Percentiles rank a stretch among this genome's conserved stretches.
These are phyloP conservation scores for Leccinum boreale DNA, from an alignment of 768 basidiomycete genomes.

Conservation along the genomic window DNA sequence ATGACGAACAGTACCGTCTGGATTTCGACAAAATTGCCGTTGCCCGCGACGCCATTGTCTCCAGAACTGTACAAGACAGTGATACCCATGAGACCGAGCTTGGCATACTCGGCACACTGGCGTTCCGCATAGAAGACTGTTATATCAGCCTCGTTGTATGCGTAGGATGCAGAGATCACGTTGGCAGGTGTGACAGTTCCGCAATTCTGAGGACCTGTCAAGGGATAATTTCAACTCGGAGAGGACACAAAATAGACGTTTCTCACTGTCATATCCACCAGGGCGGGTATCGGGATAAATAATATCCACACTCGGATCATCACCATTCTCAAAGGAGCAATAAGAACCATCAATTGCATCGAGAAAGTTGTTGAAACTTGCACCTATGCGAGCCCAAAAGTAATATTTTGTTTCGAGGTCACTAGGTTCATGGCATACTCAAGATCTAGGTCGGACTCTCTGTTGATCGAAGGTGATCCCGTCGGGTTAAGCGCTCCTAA, in stretches of 20 bases:
- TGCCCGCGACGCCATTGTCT: constrained; percentile 40
- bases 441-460: constrained; percentile 71
- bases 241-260: background rate
- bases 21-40: constrained; percentile 34
- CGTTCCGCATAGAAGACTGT: constrained; percentile 34
- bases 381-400: constrained; percentile 29
- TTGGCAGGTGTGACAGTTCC: constrained; percentile 38
- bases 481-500: constrained; percentile 43
- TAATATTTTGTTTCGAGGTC: constrained; percentile 32
- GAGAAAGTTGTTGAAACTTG: constrained; percentile 42
- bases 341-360: constrained; percentile 43
- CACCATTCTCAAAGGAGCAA: constrained; percentile 46
- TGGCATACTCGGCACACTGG: constrained; percentile 48
- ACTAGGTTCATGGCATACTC: constrained; percentile 59
- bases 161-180: constrained; percentile 43
- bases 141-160: constrained; percentile 36
- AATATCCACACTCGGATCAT: constrained; percentile 37
- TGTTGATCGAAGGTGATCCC: constrained; percentile 40
- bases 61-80: constrained; percentile 43
- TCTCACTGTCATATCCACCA: constrained; percentile 38
- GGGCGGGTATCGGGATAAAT: constrained; percentile 40
- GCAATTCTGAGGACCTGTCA: constrained; percentile 26
- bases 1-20: constrained; percentile 28
- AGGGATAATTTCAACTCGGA: background rate
- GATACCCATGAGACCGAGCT: constrained; percentile 47